Evolutionary conservation across 169 alveolate species (phyloP).

Genomic region (Eimeria nieschulzi): DNA sequence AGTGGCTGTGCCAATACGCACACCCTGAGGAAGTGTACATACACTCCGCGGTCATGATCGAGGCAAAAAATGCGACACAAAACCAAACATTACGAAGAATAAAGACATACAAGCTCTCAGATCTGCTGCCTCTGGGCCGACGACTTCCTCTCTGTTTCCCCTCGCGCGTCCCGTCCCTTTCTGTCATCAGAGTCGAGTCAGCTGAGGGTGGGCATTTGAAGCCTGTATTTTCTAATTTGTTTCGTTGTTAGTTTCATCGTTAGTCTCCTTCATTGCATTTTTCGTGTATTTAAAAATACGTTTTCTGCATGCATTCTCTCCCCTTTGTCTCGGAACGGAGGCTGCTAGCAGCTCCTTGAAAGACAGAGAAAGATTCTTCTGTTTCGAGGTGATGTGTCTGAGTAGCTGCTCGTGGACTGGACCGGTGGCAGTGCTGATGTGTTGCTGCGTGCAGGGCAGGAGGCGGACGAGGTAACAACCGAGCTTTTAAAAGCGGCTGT

Average conservation of each 20-base stretch:
- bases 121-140: not conserved
- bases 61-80: too few relatives aligned
- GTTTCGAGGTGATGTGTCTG: too few relatives aligned
- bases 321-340: too few relatives aligned
- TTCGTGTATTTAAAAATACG: too few relatives aligned
- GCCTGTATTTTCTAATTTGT: too few relatives aligned
- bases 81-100: not conserved
- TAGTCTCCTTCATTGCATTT: too few relatives aligned
- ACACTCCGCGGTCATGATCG: not conserved
- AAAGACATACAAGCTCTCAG: not conserved
- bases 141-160: not conserved
- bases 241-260: too few relatives aligned
- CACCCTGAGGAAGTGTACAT: constrained; percentile 1
- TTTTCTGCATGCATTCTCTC: too few relatives aligned
- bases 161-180: not conserved
- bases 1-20: constrained; percentile 33
- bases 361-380: too few relatives aligned
- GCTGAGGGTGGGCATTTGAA: not conserved
- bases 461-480: not conserved
- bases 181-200: not conserved
- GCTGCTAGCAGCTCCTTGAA: too few relatives aligned
- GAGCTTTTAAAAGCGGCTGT: not conserved
- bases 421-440: not conserved
- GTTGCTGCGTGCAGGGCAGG: not conserved
- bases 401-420: too few relatives aligned